Evolutionary conservation across 1,139 yeast genomes (phyloP), one percentile per base, ranked within the genome.

Genomic region (Sugiyamaella novakii): DNA sequence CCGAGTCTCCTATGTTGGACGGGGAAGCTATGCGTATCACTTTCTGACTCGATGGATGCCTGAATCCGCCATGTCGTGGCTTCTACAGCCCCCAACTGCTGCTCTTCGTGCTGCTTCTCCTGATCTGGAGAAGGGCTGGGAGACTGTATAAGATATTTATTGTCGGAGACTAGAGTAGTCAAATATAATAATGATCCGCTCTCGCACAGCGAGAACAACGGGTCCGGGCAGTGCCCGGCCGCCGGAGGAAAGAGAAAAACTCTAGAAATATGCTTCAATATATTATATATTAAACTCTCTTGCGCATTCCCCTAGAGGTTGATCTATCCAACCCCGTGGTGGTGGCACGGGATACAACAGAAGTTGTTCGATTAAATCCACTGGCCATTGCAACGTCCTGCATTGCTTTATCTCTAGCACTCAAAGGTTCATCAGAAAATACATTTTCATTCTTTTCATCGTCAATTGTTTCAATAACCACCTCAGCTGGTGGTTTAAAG

Each of bases 1-100:
- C 5, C 58, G 72, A 1, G 67, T 68, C n/a, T 63, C 61, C 50
- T 61, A 69, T 47, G 71, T 68, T 2, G 75, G 75, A n/a, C 50
- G 60, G 17, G 74, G 74, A 2, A 62, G 72, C 31, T 60, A 60
- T 41, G 57, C 67, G 6, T 71, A 71, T 55, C 64, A 65, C 39
- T 53, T 62, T 42, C 56, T 71, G 27, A 59, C 69, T 2, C 52
- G 56, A 28, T 48, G 58, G 47, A 36, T 67, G 5, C 73, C 75
- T 1, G 75, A 71, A 49, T 30, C 59, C 12, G 47, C 65, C 30
- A 55, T 71, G 50, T 56, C 70, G 8, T 63, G 70, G 67, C 53
- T 70, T 17, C 59, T 70, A 25, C 58, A 55, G 25, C 67, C 67
- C 1, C 49, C 53, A 17, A 37, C 27, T 14, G 40, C 56, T 5